These are phyloP conservation scores for Trametes versicolor DNA, from an alignment of 1,284 basidiomycete species.

Conservation along the genomic window DNA sequence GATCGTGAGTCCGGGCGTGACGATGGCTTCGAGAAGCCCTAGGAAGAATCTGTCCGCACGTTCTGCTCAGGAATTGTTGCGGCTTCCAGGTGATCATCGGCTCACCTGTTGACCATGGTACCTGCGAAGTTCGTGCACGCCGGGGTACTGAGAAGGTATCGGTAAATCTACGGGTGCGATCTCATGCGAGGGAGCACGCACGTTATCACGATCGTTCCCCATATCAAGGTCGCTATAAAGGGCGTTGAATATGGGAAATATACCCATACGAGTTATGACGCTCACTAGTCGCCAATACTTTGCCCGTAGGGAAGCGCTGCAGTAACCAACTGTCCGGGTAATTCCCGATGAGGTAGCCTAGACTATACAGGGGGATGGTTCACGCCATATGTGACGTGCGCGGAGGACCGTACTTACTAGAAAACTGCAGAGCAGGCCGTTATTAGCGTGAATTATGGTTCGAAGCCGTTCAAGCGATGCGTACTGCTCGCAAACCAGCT, in stretches of 20 bases:
- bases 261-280: not conserved
- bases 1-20: slow-evolving; percentile 36
- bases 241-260: not conserved
- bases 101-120: slow-evolving; percentile 32
- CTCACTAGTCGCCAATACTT: slow-evolving; percentile 35
- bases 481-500: slow-evolving; percentile 37
- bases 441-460: not conserved
- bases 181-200: not conserved
- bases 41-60: slow-evolving; percentile 33
- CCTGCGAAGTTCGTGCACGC: slow-evolving; percentile 34
- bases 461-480: not conserved
- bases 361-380: slow-evolving; percentile 3
- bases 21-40: slow-evolving; percentile 35
- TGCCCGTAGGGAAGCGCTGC: slow-evolving; percentile 35
- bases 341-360: slow-evolving; percentile 36
- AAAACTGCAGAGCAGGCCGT: slow-evolving; percentile 22
- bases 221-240: slow-evolving; percentile 31
- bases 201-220: slow-evolving; percentile 34
- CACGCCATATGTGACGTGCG: not conserved
- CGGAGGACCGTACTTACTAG: slow-evolving; percentile 25
- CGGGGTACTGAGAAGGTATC: slow-evolving; percentile 18
- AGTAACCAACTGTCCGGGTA: slow-evolving; percentile 36
- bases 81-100: not conserved
- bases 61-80: not conserved
- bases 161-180: not conserved